Evolutionary conservation across 164 flowering plant species (phyloP).

Genomic region (Berberis thunbergii): DNA sequence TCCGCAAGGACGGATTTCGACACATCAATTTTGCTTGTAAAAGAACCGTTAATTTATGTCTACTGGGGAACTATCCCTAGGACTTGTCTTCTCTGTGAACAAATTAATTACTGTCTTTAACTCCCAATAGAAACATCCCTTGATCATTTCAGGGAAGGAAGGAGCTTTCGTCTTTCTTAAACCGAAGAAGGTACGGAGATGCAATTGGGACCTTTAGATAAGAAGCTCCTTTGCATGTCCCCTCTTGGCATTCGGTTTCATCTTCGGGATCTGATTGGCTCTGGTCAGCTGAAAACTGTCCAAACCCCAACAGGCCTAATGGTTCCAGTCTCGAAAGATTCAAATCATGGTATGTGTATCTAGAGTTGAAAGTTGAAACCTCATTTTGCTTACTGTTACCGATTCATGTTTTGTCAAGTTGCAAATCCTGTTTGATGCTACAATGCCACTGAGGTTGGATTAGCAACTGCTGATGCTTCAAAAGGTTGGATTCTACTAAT

Average conservation of each 20-base stretch:
- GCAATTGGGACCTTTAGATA: conserved; percentile 74
- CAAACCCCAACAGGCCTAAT: conserved; percentile 67
- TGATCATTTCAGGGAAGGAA: conserved; percentile 64
- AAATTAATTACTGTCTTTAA: no score
- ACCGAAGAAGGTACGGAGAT: conserved; percentile 82
- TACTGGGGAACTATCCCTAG: no score
- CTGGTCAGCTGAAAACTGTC: conserved; percentile 69
- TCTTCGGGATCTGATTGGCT: conserved; percentile 83
- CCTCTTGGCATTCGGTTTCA: conserved; percentile 92
- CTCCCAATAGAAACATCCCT: no score
- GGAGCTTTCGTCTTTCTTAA: conserved; percentile 70
- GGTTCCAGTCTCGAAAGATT: conserved; percentile 65
- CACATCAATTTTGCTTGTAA: no score
- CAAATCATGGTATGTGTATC: not conserved
- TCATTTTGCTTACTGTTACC: not conserved
- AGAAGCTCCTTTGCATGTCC: conserved; percentile 65
- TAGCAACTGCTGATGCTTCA: no score
- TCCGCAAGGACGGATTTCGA: no score
- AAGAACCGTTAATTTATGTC: no score
- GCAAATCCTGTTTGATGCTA: no score
- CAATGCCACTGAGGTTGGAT: no score
- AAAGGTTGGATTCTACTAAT: no score
- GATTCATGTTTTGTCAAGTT: not conserved
- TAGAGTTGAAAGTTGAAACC: not conserved
- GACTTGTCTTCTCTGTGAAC: no score